Evolutionary conservation across 202 grass and related monocot genomes (phyloP), one percentile per base, ranked within the genome.

Genomic region (Zizania palustris): DNA sequence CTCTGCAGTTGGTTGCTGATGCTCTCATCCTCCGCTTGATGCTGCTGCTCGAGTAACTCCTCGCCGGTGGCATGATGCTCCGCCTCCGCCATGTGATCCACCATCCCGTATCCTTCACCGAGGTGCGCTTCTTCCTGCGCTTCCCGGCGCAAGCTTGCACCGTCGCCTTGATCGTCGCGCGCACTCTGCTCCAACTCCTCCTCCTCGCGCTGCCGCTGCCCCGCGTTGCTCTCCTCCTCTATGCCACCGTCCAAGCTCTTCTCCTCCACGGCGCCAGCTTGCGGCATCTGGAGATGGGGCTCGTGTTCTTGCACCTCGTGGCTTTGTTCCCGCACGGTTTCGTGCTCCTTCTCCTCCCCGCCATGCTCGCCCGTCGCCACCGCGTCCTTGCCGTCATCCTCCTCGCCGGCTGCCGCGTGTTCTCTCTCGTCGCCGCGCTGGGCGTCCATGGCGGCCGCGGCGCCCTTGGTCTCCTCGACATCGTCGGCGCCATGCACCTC

Each of bases 221-320:
- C 46, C 3, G 38, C 77, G 22, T 67, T 79, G 89, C 79, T 93
- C 77, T 90, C 85, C 77, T 94, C 91, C 80, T 92, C 87, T 42
- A 88, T 71, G 77, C 89, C 91, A 37, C 91, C 89, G n/a, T 94
- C 91, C 19, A 93, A 33, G 70, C 83, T 89, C 74, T 79, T 80
- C 81, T 91, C 88, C 87, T 83, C 89, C 65, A 80, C 82, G 39
- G 41, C 65, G 1, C 36, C 33, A 6, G 4, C 75, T 2, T 56
- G 79, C 10, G 69, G 79, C 83, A 72, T 69, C 85, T 75, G 69
- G 75, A 78, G 79, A 62, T 74, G 74, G 54, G 13, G 71, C 50
- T 74, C 75, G 3, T 74, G 70, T 9, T 84, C 57, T 0, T 40
- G 40, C 37, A 35, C 11, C 38, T 66, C 42, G 0, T 40, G 50